Evolutionary conservation across 2,329 filamentous ascomycete genomes (phyloP), one percentile per base, ranked within the genome.

Genomic region (Teratosphaeria nubilosa): DNA sequence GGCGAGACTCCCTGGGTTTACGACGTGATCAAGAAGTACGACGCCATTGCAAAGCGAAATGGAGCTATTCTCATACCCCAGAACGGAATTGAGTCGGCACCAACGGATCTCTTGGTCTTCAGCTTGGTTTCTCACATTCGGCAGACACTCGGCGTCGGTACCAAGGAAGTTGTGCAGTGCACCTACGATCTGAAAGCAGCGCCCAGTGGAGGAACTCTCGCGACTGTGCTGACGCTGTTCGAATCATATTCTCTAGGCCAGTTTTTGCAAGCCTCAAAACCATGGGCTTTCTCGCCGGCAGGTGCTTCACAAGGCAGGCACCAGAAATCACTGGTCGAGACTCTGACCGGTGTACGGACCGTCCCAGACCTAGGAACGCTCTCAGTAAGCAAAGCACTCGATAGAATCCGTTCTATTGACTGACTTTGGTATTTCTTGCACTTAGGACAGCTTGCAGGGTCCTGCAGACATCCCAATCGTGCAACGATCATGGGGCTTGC

Each of bases 1-100:
- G 85, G 84, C 53, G 84, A 87, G 68, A 78, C 80, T 0, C 82
- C 82, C 2, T 87, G 84, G 84, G 76, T 85, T 45, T 78, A 79
- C 61, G 77, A 82, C 53, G 84, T 86, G 74, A 77, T 86, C 58
- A 70, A 78, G 22, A 82, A 84, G 65, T 86, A 85, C 65, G 78
- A 86, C 62, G 76, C 78, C 9, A 77, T 74, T 1, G 85, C 85
- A 6, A 82, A 83, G 65, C 71, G 75, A 53, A 86, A 78, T 60
- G 79, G 80, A 30, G 82, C 83, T 57, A 82, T 87, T 70, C 79
- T 84, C 54, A 82, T 86, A 53, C 82, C 82, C 0, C 79, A 82
- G 57, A 79, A 79, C 61, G 84, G 83, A 9, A 72, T 86, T 31
- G 84, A 86, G 66, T 83, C 80, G 56, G 82, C 81, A 0, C 83